Evolutionary conservation across 208 protist genomes (phyloP).

Genomic region (Cochliopodium minus): DNA sequence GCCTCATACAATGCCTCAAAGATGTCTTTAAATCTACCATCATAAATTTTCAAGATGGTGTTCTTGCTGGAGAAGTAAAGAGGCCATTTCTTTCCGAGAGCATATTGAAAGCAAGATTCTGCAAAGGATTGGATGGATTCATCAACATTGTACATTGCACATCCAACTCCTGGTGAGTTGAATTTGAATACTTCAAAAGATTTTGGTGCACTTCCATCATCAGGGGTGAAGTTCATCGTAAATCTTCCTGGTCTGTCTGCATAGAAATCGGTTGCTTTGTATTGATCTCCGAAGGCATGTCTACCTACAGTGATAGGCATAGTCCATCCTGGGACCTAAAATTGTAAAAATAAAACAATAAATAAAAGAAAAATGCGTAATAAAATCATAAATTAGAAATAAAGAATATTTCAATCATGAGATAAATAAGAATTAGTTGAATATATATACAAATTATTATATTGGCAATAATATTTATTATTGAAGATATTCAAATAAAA

Average conservation of each 20-base stretch:
- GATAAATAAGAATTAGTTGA: no score
- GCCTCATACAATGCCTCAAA: slow-evolving; percentile 77
- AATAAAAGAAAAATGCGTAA: slow-evolving; percentile 1
- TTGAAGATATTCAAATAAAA: no score
- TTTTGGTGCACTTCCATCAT: slow-evolving; percentile 39
- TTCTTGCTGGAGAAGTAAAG: slow-evolving; percentile 87
- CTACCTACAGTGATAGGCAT: slow-evolving; percentile 82
- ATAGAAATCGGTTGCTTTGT: slow-evolving; percentile 73
- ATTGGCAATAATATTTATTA: no score
- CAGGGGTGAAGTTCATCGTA: slow-evolving; percentile 69
- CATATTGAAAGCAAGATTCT: slow-evolving; percentile 71
- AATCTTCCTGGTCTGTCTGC: slow-evolving; percentile 57
- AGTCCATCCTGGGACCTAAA: slow-evolving; percentile 74
- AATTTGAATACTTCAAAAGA: slow-evolving; percentile 66
- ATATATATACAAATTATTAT: no score
- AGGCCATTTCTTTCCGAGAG: slow-evolving; percentile 60
- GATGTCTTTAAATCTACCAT: slow-evolving; percentile 83
- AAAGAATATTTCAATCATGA: no score
- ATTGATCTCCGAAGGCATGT: slow-evolving; percentile 86
- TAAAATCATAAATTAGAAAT: no score
- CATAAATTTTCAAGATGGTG: slow-evolving; percentile 91
- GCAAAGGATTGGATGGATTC: slow-evolving; percentile 83
- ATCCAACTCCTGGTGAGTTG: slow-evolving; percentile 48
- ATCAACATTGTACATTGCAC: slow-evolving; percentile 88
- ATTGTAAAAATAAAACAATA: slow-evolving; percentile 9